Percentiles rank a stretch among this genome's conserved stretches.
These are phyloP conservation scores for Ulmus americana DNA, from an alignment of 331 rosid genomes.

Conservation along the genomic window DNA sequence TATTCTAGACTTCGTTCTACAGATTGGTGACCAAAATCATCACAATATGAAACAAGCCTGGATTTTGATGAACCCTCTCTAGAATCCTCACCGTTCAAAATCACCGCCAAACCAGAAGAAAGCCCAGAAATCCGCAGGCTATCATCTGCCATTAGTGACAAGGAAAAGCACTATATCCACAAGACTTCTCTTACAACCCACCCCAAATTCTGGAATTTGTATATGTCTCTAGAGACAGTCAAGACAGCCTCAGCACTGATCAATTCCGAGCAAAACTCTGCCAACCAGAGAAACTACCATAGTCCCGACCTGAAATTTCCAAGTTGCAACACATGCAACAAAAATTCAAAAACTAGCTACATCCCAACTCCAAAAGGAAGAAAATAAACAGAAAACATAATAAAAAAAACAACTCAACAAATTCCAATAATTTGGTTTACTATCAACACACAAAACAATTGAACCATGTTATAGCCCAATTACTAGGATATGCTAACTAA, in stretches of 20 bases:
- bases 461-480: conserved; percentile 6
- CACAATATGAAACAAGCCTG: conserved; percentile 66
- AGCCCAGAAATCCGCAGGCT: conserved; percentile 69
- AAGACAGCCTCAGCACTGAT: conserved; percentile 23
- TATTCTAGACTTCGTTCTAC: conserved; percentile 82
- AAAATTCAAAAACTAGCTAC: conserved; percentile 6
- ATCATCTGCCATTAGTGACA: conserved; percentile 61
- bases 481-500: neutral
- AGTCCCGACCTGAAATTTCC: conserved; percentile 26
- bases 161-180: conserved; percentile 30
- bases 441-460: neutral
- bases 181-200: conserved; percentile 25
- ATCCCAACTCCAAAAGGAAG: neutral
- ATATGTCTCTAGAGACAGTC: neutral
- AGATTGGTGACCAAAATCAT: conserved; percentile 66
- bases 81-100: conserved; percentile 56
- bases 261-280: conserved; percentile 22
- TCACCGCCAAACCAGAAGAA: conserved; percentile 88
- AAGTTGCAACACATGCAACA: conserved; percentile 8
- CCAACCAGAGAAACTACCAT: conserved; percentile 16
- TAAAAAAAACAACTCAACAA: conserved; percentile 12
- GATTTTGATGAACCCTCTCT: conserved; percentile 49
- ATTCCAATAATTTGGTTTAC: neutral
- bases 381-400: conserved; percentile 7
- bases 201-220: conserved; percentile 27